Base-by-base conservation (phyloP, 129 eudicot genomes). In the Pulicaria dysenterica region DNA sequence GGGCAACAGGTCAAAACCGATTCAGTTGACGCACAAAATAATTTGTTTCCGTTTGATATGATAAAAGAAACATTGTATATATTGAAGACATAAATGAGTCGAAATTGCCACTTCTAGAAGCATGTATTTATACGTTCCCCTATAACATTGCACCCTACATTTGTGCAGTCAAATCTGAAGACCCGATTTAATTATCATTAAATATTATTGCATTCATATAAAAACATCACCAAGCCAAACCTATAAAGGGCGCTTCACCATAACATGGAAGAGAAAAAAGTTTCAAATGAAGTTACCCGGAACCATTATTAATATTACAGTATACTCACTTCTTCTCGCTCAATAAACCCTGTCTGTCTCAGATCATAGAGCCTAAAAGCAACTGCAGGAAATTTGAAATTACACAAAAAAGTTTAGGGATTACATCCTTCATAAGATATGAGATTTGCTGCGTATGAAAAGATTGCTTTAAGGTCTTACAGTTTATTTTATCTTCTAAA, bases 311-410 rank as follows among this genome's bases (percentile, higher is more conserved):
- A 64, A 24, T n/a, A 58, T 50, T 61, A 47, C 48, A 41, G 49
- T 34, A 49, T 43, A 93, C 96, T 86, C 82, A 94, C 99, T 86
- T 94, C 99, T 82, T 94, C 98, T 62, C 95, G 86, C 79, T 89
- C 98, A 31, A 92, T 92, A 79, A 74, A 92, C 45, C 98, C 98
- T 11, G 95, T 89, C 67, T 89, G 89, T 37, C 96, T 83, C 71
- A 89, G 78, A 85, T 92, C 98, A 70, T 92, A 92, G 54, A 92
- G 96, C 92, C 88, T 89, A 80, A 92, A 92, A 34, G 87, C 86
- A 88, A 95, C 99, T 95, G 93, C 75, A 81, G 17, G 37, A 76
- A 37, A 79, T n/a, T 37, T 78, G 53, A 55, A 17, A 24, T 24
- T 24, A 24, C 2, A 24, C 1, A 3, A 46, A 6, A 0, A 15